Base-by-base conservation (phyloP, 2,329 filamentous ascomycete species). In the Raffaelea arxii region DNA sequence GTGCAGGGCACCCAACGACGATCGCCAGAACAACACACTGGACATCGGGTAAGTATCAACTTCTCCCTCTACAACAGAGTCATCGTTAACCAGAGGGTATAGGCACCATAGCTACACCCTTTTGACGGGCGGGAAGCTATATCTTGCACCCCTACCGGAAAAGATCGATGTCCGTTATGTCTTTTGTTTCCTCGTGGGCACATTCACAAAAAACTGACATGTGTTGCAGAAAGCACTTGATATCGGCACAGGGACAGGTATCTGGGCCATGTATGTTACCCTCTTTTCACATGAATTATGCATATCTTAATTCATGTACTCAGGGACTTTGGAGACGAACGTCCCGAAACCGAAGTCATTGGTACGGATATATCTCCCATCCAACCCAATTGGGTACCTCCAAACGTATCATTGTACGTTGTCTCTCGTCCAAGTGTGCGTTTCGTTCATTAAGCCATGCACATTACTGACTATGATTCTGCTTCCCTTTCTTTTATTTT, bases 1-100 rank as follows among this genome's bases (percentile, higher is more conserved):
- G n/a, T n/a, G n/a, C n/a, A n/a, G n/a, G n/a, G 47, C 41, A 7
- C 45, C 56, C 10, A 64, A 63, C 25, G 62, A 65, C 44, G 59
- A 58, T 23, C 49, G 46, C 25, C 59, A 60, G 30, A 59, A 53
- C n/a, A 55, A 63, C 21, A 53, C 57, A 1, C 54, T 62, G 51
- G 62, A 65, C 19, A 56, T 65, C 43, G 53, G 46, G 54, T 58
- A 46, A 50, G 32, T n/a, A n/a, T n/a, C n/a, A n/a, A 36, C n/a
- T n/a, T n/a, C n/a, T n/a, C n/a, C n/a, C n/a, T n/a, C n/a, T n/a
- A n/a, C n/a, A n/a, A n/a, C n/a, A n/a, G n/a, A n/a, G n/a, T n/a
- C n/a, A n/a, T n/a, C n/a, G n/a, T n/a, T n/a, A n/a, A n/a, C n/a
- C n/a, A n/a, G n/a, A n/a, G n/a, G n/a, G n/a, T n/a, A n/a, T n/a